These are phyloP conservation scores for Penicillium sp. DNA, from an alignment of 2,329 filamentous ascomycete genomes.

Conservation along the genomic window DNA sequence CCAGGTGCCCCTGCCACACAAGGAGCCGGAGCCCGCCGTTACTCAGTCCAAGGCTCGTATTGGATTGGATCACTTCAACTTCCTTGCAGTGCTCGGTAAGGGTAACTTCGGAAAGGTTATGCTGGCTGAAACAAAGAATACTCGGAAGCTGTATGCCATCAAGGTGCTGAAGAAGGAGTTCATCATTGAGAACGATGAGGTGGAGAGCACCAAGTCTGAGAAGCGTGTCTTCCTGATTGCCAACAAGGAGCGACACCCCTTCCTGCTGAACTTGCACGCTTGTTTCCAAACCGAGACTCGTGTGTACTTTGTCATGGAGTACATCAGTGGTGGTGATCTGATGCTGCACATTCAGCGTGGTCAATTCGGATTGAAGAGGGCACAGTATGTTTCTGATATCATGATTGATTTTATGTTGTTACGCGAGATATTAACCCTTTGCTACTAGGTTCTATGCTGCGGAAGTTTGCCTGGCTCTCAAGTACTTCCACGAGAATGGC, in stretches of 20 bases:
- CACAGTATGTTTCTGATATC: conserved; percentile 70
- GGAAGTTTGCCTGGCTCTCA: conserved; percentile 94
- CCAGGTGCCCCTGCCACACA: conserved; percentile 30
- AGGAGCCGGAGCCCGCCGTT: conserved; percentile 41
- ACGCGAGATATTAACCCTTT: conserved; percentile 28
- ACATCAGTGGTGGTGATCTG: conserved; percentile 95
- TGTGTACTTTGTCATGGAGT: conserved; percentile 99
- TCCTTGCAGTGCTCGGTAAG: conserved; percentile 95
- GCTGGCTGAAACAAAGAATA: conserved; percentile 94
- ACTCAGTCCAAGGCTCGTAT: conserved; percentile 66
- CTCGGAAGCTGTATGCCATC: conserved; percentile 93
- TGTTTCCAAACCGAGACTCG: conserved; percentile 99
- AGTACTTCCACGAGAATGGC: conserved; percentile 99
- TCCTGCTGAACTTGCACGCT: conserved; percentile 91
- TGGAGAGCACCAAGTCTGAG: conserved; percentile 95
- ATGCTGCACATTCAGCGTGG: conserved; percentile 99
- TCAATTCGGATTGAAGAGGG: conserved; percentile 92
- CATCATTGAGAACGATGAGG: conserved; percentile 99
- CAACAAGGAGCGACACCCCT: conserved; percentile 95
- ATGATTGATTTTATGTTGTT: background rate
- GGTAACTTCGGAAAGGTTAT: conserved; percentile 99
- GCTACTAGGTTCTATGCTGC: conserved; percentile 84
- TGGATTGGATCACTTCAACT: conserved; percentile 98
- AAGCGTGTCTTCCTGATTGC: conserved; percentile 97
- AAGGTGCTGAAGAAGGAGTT: conserved; percentile 99